Evolutionary conservation across 495 filamentous ascomycete species (phyloP).

Genomic region (Aspergillus wentii): DNA sequence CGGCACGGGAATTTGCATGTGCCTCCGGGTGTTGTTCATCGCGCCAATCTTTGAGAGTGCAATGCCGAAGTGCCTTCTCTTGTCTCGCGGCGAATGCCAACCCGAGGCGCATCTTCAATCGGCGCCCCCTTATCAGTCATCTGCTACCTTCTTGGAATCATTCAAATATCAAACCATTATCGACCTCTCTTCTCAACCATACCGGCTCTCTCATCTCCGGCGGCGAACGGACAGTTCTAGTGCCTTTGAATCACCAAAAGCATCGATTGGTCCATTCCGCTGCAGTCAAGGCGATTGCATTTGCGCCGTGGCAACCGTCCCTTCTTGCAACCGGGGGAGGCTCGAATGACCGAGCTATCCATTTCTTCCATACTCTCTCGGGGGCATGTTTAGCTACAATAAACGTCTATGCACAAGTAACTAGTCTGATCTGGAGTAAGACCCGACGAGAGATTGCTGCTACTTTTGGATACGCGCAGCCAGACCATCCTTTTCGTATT

Average conservation of each 20-base stretch:
- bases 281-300: conserved; percentile 94
- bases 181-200: conserved; percentile 21
- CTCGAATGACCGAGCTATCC: conserved; percentile 89
- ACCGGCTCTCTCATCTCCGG: conserved; percentile 25
- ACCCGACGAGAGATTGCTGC: conserved; percentile 83
- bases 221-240: conserved; percentile 20
- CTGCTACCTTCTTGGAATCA: conserved; percentile 27
- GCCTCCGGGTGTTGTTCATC: conserved; percentile 3
- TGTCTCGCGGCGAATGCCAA: conserved; percentile 9
- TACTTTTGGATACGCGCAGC: conserved; percentile 93
- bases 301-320: conserved; percentile 89
- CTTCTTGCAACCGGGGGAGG: conserved; percentile 90
- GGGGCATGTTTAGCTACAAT: conserved; percentile 87
- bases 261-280: conserved; percentile 76
- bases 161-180: conserved; percentile 11
- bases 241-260: conserved; percentile 54
- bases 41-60: conserved; percentile 1
- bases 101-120: conserved; percentile 13
- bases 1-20: conserved; percentile 10
- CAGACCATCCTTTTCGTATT: conserved; percentile 85
- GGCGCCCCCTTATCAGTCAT: conserved; percentile 19
- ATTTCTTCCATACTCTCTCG: conserved; percentile 87
- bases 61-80: conserved; percentile 16
- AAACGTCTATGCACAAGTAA: conserved; percentile 89
- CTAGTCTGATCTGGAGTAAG: conserved; percentile 84